A percentile compares a stretch with the other conserved stretches of the same genome.
Evolutionary conservation across 2,329 filamentous ascomycete genomes (phyloP).

Genomic region (Aspergillus sp.): DNA sequence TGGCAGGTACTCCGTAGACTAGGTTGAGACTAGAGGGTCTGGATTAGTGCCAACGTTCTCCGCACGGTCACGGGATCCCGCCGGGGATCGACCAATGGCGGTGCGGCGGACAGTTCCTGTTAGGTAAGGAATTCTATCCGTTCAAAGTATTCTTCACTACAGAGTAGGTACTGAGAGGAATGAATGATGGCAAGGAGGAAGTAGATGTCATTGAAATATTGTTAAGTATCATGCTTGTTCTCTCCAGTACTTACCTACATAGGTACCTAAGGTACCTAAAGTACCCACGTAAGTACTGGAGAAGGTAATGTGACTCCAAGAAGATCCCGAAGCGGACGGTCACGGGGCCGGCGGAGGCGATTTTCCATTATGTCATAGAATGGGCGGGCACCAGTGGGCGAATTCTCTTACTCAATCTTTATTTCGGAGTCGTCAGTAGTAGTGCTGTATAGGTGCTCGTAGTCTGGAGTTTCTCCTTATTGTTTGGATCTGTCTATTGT

Average conservation of each 20-base stretch:
- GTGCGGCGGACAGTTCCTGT: constrained; percentile 7
- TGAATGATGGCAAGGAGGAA: not conserved
- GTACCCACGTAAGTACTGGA: not conserved
- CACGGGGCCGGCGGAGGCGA: constrained; percentile 14
- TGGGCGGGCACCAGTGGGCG: constrained; percentile 8
- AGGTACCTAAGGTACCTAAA: no score
- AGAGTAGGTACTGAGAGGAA: not conserved
- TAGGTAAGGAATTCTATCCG: constrained; percentile 14
- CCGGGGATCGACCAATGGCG: not conserved
- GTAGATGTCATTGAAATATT: no score
- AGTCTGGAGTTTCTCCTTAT: no score
- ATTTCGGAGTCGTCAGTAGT: no score
- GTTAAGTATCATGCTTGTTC: no score
- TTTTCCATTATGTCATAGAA: constrained; percentile 27
- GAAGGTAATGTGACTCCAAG: not conserved
- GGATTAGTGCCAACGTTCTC: not conserved
- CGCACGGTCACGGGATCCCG: constrained; percentile 8
- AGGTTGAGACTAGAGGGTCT: not conserved
- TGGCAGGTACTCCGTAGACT: no score
- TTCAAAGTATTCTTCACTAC: not conserved
- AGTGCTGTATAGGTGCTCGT: no score
- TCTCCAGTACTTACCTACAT: no score
- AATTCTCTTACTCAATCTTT: not conserved
- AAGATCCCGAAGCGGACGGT: constrained; percentile 2
- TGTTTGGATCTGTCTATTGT: no score